Conservation (phyloP, 805 yeast genomes). For the Saccharomycopsis sp. region DNA sequence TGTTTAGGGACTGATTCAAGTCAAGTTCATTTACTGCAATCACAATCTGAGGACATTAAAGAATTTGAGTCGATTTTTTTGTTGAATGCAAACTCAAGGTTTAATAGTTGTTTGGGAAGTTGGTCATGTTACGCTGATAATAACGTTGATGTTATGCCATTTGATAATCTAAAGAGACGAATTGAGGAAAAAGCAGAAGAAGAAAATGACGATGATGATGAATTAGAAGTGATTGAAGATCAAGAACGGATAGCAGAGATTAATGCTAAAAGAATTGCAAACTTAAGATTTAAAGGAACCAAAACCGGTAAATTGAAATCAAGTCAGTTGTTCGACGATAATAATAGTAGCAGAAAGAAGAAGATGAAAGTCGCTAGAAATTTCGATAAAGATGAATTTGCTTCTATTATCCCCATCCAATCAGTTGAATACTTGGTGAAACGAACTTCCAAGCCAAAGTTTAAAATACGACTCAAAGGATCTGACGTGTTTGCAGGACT, state of each 20-base stretch:
- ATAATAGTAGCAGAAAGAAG: constrained; percentile 24
- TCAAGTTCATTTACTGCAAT: constrained; percentile 32
- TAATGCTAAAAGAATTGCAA: constrained; percentile 37
- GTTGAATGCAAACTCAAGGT: constrained; percentile 55
- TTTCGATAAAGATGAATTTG: constrained; percentile 31
- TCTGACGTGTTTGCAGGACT: constrained; percentile 73
- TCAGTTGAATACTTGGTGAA: constrained; percentile 39
- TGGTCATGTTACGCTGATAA: constrained; percentile 69
- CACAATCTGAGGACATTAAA: constrained; percentile 41
- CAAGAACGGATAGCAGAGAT: constrained; percentile 7
- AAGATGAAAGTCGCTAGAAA: constrained; percentile 10
- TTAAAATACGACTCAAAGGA: constrained; percentile 44
- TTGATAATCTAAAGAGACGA: constrained; percentile 32
- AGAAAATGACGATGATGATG: constrained; percentile 22
- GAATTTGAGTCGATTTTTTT: constrained; percentile 40
- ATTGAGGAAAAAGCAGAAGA: constrained; percentile 10
- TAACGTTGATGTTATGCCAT: constrained; percentile 56
- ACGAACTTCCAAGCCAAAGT: constrained; percentile 27
- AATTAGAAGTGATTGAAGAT: constrained; percentile 15
- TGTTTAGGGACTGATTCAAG: constrained; percentile 34
- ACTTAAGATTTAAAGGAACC: constrained; percentile 57
- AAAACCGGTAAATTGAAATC: constrained; percentile 31
- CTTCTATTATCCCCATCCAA: constrained; percentile 55
- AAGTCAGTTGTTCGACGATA: constrained; percentile 35
- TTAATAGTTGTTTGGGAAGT: constrained; percentile 54